phyloP scores from a whole-genome alignment of 148 eudicot species.

The Amaranthus palmeri region DNA sequence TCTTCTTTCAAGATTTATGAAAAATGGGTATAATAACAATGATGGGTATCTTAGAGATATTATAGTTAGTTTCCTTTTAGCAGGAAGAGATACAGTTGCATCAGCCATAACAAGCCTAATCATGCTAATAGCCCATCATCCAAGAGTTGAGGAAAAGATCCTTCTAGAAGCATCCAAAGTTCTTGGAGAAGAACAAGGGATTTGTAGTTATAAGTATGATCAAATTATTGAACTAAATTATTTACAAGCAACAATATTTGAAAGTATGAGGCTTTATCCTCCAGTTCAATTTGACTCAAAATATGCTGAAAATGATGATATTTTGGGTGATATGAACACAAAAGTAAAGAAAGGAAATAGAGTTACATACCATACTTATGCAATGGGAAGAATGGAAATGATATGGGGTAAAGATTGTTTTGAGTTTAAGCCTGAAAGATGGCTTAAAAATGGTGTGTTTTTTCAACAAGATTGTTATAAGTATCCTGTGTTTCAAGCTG shows the following conservation, averaged over 20 bases:
- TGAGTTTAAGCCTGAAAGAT: conserved; percentile 69
- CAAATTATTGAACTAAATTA: conserved; percentile 44
- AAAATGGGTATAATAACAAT: conserved; percentile 19
- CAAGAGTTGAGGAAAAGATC: conserved; percentile 29
- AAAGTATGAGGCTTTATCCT: conserved; percentile 67
- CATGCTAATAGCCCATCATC: conserved; percentile 38
- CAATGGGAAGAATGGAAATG: conserved; percentile 71
- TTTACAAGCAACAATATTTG: conserved; percentile 53
- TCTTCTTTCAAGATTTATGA: conserved; percentile 59
- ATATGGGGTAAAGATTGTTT: conserved; percentile 63
- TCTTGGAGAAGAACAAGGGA: conserved; percentile 15
- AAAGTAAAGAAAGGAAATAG: conserved; percentile 48
- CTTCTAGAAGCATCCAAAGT: conserved; percentile 36
- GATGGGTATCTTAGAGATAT: conserved; percentile 47
- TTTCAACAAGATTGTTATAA: conserved; percentile 40
- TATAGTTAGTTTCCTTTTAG: conserved; percentile 53
- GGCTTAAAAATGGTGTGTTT: conserved; percentile 54
- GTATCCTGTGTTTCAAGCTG: conserved; percentile 78
- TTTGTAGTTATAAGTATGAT: conserved; percentile 22
- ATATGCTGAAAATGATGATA: conserved; percentile 47
- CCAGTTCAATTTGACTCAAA: conserved; percentile 77
- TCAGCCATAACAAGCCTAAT: conserved; percentile 51
- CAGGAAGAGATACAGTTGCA: conserved; percentile 61
- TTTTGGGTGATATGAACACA: conserved; percentile 39
- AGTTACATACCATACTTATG: conserved; percentile 70